phyloP scores from a whole-genome alignment of 495 filamentous ascomycete genomes.

The Darksidea phi region DNA sequence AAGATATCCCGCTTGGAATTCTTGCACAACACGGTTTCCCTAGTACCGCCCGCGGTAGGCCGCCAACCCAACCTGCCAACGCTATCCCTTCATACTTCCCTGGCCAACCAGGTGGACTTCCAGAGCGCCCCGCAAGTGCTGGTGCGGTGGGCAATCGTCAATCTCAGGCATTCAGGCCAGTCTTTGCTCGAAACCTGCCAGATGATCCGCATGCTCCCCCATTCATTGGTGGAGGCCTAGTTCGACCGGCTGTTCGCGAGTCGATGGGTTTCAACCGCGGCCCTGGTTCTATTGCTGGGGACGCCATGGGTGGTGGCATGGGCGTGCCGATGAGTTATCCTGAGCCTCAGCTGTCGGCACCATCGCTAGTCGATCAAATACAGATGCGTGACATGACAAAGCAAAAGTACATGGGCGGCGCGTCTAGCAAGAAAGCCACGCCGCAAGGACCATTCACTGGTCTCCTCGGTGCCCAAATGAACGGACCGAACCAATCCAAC shows the following conservation, averaged over 20 bases:
- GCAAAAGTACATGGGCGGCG: conserved; percentile 28
- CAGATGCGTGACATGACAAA: conserved; percentile 20
- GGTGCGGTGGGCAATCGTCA: conserved; percentile 46
- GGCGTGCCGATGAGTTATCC: conserved; percentile 13
- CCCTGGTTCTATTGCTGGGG: conserved; percentile 58
- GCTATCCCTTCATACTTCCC: conserved; percentile 66
- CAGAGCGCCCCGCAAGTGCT: conserved; percentile 48
- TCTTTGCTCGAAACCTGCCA: conserved; percentile 83
- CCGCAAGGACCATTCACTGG: conserved; percentile 24
- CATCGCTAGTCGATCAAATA: conserved; percentile 22
- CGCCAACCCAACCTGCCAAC: conserved; percentile 68
- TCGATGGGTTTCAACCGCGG: conserved; percentile 52
- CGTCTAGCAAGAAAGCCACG: conserved; percentile 17
- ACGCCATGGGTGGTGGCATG: not conserved
- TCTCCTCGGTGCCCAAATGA: conserved; percentile 22
- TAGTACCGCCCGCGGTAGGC: conserved; percentile 61
- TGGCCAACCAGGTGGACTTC: conserved; percentile 48
- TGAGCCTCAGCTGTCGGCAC: not conserved
- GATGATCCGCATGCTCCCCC: conserved; percentile 68
- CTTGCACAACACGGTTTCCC: conserved; percentile 92
- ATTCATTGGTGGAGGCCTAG: conserved; percentile 71
- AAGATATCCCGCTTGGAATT: conserved; percentile 71
- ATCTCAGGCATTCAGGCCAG: conserved; percentile 59
- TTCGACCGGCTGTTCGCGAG: conserved; percentile 72
- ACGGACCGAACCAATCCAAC: conserved; percentile 7